Base-by-base conservation (phyloP, 31 red algal genomes). In the Porphyra umbilicalis region DNA sequence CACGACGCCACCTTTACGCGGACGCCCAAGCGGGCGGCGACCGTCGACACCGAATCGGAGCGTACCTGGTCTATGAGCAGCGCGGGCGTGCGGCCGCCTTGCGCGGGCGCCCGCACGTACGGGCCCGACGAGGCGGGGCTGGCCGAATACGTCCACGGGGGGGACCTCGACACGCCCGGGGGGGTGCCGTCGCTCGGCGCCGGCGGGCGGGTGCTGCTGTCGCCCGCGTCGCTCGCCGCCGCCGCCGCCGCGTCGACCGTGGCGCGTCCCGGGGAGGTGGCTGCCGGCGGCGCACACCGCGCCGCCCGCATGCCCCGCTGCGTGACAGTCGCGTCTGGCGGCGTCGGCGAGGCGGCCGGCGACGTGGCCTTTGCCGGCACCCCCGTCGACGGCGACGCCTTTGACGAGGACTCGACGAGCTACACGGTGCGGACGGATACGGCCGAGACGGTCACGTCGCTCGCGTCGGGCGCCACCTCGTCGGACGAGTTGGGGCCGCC, bases 1-100 rank as follows among this genome's bases (percentile, higher is more conserved):
- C 34, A 78, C 35, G 77, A 78, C 35, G 77, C 77, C 30, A 78
- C 77, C 18, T 78, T 78, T 78, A 35, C 35, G 77, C 33, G 34
- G 77, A 78, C 77, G 34, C 77, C 77, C 13, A 78, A 78, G 57
- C 57, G 57, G 11, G 57, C 57, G 11, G 57, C 57, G 57, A 71
- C 57, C 3, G 30, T 71, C 57, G 57, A 71, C 57, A 71, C 57
- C 57, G 57, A 71, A 29, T 71, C 57, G 57, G 57, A 71, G 57
- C 57, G 57, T 29, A 71, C 57, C 25, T 71, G 57, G 57, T n/a
- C 25, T 71, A 71, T 71, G 18, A 71, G 57, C 57, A 71, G 57
- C 57, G 38, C 38, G 38, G 57, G 57, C 11, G 20, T n/a, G 57
- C 57, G 57, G 57, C 57, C 57, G 14, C 57, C 57, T 4, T 0